phyloP scores from a whole-genome alignment of 106 monocot genomes.

The Amphibolis antarctica region DNA sequence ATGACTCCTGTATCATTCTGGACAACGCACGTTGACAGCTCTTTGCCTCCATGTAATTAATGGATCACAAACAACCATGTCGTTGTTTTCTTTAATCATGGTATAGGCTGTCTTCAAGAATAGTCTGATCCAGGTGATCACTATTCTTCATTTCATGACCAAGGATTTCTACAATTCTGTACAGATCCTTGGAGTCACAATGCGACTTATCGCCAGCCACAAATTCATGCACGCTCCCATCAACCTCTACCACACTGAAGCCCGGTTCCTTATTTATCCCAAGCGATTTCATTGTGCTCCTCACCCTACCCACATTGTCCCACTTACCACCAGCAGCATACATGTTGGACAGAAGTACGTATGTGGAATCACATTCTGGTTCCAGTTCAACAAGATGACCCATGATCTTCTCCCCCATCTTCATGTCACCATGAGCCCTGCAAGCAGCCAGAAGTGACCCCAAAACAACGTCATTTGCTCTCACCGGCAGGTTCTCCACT shows the following conservation, averaged over 20 bases:
- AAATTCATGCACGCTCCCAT: slow-evolving; percentile 30
- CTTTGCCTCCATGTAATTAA: neutral
- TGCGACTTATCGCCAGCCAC: slow-evolving; percentile 33
- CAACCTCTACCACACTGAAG: slow-evolving; percentile 38
- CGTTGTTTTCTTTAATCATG: neutral
- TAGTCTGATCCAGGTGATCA: neutral
- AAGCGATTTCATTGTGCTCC: slow-evolving; percentile 31
- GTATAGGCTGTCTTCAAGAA: neutral
- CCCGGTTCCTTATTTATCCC: slow-evolving; percentile 43
- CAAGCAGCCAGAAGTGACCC: slow-evolving; percentile 51
- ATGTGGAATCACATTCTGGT: slow-evolving; percentile 34
- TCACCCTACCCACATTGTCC: slow-evolving; percentile 30
- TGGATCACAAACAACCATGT: neutral
- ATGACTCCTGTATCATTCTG: too few relatives aligned
- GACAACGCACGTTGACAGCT: too few relatives aligned
- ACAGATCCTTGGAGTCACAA: slow-evolving; percentile 19
- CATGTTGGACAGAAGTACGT: slow-evolving; percentile 46
- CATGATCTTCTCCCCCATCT: slow-evolving; percentile 39
- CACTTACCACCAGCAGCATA: slow-evolving; percentile 49
- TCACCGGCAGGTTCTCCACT: slow-evolving; percentile 36
- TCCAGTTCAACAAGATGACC: slow-evolving; percentile 31
- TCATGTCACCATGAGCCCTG: slow-evolving; percentile 28
- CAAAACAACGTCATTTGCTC: slow-evolving; percentile 42
- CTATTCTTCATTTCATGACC: slow-evolving; percentile 14
- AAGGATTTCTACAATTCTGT: slow-evolving; percentile 28